Percentiles rank a stretch among this genome's conserved stretches.
Evolutionary conservation across 495 filamentous ascomycete species (phyloP).

Genomic region (Amniculicola lignicola): DNA sequence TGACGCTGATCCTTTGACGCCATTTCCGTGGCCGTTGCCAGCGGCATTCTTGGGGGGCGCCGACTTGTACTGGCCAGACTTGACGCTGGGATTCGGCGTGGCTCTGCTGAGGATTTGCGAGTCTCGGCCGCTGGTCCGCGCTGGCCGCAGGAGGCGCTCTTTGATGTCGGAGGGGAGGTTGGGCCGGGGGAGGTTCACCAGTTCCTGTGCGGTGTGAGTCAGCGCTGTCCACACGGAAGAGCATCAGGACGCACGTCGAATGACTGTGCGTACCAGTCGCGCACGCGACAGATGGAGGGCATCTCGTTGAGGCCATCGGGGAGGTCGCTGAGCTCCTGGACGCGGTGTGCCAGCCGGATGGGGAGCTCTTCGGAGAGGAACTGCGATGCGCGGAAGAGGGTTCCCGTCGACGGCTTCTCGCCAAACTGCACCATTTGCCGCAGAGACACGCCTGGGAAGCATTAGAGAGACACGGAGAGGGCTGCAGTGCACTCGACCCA

Average conservation of each 20-base stretch:
- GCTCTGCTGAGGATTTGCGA: conserved; percentile 73
- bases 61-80: conserved; percentile 81
- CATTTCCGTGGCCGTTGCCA: conserved; percentile 49
- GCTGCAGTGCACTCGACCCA: conserved; percentile 44
- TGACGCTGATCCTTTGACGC: conserved; percentile 33
- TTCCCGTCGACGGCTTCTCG: conserved; percentile 57
- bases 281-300: conserved; percentile 91
- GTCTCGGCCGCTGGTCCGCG: conserved; percentile 56
- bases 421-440: conserved; percentile 99
- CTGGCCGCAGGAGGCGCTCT: conserved; percentile 71
- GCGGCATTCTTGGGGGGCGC: conserved; percentile 50
- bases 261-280: conserved; percentile 98
- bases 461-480: conserved; percentile 3
- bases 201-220: conserved; percentile 60
- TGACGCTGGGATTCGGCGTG: conserved; percentile 84
- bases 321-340: conserved; percentile 84
- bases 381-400: conserved; percentile 93
- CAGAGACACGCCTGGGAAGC: conserved; percentile 53
- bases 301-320: conserved; percentile 98
- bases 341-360: conserved; percentile 92
- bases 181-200: conserved; percentile 78
- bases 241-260: conserved; percentile 71
- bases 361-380: conserved; percentile 98
- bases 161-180: conserved; percentile 71
- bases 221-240: conserved; percentile 9